phyloP scores from a whole-genome alignment of 768 basidiomycete species.

The Macrolepiota fuliginosa region DNA sequence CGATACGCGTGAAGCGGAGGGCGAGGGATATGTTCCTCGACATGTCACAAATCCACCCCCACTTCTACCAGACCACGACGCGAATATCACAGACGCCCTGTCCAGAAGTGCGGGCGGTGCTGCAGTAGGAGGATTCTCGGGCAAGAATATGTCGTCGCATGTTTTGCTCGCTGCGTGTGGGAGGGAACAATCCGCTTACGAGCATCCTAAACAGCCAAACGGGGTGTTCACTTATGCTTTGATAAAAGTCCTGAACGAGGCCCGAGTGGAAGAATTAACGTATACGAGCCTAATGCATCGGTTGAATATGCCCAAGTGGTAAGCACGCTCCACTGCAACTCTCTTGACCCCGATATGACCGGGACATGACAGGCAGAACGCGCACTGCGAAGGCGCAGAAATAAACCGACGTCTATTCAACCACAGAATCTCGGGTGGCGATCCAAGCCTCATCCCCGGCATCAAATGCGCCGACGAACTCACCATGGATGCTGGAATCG shows the following conservation, averaged over 20 bases:
- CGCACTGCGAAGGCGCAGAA: conserved; percentile 32
- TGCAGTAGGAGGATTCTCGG: conserved; percentile 19
- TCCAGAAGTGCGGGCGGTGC: conserved; percentile 12
- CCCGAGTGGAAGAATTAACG: conserved; percentile 23
- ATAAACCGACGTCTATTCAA: conserved; percentile 32
- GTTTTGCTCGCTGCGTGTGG: conserved; percentile 43
- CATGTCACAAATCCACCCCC: conserved; percentile 25
- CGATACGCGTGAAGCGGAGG: background rate
- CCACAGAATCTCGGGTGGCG: conserved; percentile 23
- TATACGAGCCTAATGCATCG: conserved; percentile 32
- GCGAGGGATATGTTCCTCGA: conserved; percentile 19
- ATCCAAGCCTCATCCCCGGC: conserved; percentile 26
- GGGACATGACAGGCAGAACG: conserved; percentile 27
- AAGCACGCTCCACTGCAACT: background rate
- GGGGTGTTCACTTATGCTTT: conserved; percentile 32
- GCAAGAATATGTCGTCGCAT: conserved; percentile 32
- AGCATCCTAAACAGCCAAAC: conserved; percentile 20
- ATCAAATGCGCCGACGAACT: conserved; percentile 12
- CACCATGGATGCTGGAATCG: conserved; percentile 26
- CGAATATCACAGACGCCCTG: conserved; percentile 16
- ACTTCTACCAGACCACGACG: conserved; percentile 24
- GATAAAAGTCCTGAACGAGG: conserved; percentile 21
- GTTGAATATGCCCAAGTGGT: conserved; percentile 29
- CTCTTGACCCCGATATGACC: background rate
- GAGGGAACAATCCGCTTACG: conserved; percentile 30